Evolutionary conservation across 352 stramenopile genomes (phyloP), one percentile per base, ranked within the genome.

Genomic region (Phytopythium ostracodes): DNA sequence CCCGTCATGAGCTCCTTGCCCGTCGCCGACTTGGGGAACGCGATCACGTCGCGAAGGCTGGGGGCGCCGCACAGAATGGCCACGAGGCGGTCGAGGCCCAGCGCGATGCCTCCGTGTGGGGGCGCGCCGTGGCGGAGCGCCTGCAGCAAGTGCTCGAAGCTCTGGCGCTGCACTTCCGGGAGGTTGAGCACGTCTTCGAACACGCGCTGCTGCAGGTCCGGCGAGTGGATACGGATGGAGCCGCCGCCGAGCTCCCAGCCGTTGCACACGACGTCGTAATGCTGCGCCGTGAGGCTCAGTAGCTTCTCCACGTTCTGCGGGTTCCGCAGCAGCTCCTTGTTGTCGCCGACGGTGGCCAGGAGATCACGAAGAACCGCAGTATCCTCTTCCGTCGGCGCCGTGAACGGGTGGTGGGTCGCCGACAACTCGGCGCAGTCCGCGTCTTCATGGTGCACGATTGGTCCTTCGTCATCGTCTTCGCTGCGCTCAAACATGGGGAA

Each of bases 241-340:
- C 89, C 89, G 31, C 89, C 89, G 9, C 88, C 88, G 18, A 96
- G 68, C 61, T 96, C 89, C 80, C 76, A 91, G 52, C 89, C 89
- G 62, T 96, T 95, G 78, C 83, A 94, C 10, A 96, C 89, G 29
- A 96, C 77, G 56, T 96, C 89, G 59, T 92, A 96, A 76, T 92
- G 81, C 70, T 95, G 85, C 0, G 79, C 87, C 4, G 76, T 84
- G n/a, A 93, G 64, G 25, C 69, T 58, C 42, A 91, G 60, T 46
- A 93, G 64, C 61, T 85, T 73, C 20, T 88, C 70, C 17, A 82
- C 75, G 14, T 71, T 71, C 59, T 76, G 72, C 0, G 75, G 71
- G 56, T 93, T 71, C 43, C 82, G 63, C 31, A 89, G 63, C 29
- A 89, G 68, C 18, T 68, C 73, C 27, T 76, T 76, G 24, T 68